Percentiles rank a stretch among this genome's conserved stretches.
Conservation (phyloP, 768 basidiomycete species). For the Termitomyces sp. region DNA sequence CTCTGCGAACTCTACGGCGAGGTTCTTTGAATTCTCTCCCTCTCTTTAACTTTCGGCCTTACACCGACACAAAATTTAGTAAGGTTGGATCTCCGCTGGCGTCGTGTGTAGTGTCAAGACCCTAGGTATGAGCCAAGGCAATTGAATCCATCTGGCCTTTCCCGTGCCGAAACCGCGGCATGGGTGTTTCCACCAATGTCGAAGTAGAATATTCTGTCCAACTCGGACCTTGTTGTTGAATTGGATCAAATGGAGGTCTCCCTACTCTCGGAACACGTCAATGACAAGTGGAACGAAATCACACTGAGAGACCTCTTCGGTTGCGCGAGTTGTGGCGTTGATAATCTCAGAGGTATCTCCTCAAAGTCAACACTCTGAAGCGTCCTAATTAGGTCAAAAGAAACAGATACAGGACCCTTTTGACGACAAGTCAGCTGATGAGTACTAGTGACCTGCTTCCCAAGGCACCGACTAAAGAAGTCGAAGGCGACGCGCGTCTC, state of each 20-base stretch:
- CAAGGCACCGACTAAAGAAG: conserved; percentile 14
- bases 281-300: background rate
- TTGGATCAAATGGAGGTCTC: background rate
- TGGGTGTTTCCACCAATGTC: background rate
- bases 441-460: background rate
- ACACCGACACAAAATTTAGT: background rate
- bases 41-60: background rate
- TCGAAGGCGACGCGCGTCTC: conserved; percentile 4
- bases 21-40: background rate
- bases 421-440: background rate
- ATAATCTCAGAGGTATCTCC: background rate
- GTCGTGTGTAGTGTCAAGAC: background rate
- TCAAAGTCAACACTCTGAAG: background rate
- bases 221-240: background rate
- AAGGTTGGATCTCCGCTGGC: background rate
- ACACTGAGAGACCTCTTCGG: background rate
- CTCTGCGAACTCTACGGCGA: background rate
- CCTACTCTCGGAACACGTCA: background rate
- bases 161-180: conserved; percentile 11
- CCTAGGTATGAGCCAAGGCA: background rate
- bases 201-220: background rate
- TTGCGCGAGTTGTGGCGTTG: conserved; percentile 13
- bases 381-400: background rate
- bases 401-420: background rate
- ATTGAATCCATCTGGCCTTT: background rate